Evolutionary conservation across 2,329 filamentous ascomycete genomes (phyloP).

Genomic region (Alternaria conjuncta): DNA sequence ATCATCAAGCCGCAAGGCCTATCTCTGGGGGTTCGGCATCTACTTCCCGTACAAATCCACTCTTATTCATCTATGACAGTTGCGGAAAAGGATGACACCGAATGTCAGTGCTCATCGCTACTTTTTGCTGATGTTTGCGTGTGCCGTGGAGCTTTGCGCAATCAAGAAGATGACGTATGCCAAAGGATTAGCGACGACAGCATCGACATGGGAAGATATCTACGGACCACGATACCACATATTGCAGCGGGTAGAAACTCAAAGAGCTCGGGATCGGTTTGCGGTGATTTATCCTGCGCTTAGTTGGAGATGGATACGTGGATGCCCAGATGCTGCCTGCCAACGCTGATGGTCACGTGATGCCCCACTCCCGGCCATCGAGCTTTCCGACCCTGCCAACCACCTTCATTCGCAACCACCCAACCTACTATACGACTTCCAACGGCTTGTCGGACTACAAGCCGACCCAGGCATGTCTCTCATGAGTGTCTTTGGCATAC

Average conservation of each 20-base stretch:
- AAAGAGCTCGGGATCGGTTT: too few species aligned
- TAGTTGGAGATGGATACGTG: too few species aligned
- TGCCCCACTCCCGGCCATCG: neutral
- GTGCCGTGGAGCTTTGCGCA: neutral
- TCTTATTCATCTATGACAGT: neutral
- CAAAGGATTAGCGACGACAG: too few species aligned
- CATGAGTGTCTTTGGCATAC: neutral
- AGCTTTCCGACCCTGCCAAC: neutral
- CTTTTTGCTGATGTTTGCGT: neutral
- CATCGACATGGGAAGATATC: too few species aligned
- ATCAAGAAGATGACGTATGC: neutral
- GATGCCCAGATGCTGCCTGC: too few species aligned
- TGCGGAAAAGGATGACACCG: too few species aligned
- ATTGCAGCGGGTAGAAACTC: too few species aligned
- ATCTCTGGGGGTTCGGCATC: neutral
- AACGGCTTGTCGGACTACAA: neutral
- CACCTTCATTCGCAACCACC: neutral
- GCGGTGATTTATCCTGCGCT: too few species aligned
- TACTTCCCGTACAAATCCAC: too few species aligned
- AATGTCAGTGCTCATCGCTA: too few species aligned
- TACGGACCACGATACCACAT: too few species aligned
- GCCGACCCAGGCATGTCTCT: rapidly evolving
- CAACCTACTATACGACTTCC: too few species aligned
- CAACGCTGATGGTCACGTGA: neutral
- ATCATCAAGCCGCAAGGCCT: constrained; percentile 2